Evolutionary conservation across 345 rosid species (phyloP).

Genomic region (Salix viminalis): DNA sequence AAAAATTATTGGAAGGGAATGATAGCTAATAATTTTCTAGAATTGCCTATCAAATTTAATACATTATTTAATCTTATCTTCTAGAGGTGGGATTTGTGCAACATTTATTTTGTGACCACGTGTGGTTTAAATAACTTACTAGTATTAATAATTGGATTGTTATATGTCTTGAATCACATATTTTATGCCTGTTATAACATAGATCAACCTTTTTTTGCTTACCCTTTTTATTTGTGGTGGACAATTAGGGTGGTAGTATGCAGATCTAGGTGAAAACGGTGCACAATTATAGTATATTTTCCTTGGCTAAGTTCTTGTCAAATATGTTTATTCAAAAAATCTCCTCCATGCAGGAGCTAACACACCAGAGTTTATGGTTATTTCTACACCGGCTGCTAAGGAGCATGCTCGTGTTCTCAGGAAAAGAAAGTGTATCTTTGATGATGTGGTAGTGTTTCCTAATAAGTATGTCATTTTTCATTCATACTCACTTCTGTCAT

Average conservation of each 20-base stretch:
- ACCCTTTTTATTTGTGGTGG: too few relatives aligned
- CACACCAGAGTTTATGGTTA: constrained; percentile 40
- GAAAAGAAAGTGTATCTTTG: constrained; percentile 60
- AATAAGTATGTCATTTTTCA: constrained; percentile 48
- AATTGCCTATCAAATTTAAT: too few relatives aligned
- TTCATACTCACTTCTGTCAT: background rate
- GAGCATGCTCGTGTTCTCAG: constrained; percentile 42
- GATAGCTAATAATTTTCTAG: too few relatives aligned
- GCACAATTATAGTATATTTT: background rate
- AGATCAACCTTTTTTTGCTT: too few relatives aligned
- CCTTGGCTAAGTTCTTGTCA: background rate
- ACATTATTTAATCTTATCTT: too few relatives aligned
- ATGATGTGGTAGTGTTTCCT: constrained; percentile 52
- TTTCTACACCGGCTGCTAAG: constrained; percentile 60
- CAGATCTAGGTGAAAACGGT: constrained; percentile 1
- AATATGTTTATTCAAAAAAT: background rate
- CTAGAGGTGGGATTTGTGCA: too few relatives aligned
- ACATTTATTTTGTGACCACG: too few relatives aligned
- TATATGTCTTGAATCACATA: too few relatives aligned
- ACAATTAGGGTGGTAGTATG: background rate
- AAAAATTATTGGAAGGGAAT: too few relatives aligned
- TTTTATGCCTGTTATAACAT: too few relatives aligned
- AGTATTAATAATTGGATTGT: too few relatives aligned
- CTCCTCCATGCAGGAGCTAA: constrained; percentile 34
- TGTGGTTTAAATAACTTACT: too few relatives aligned